phyloP scores from a whole-genome alignment of 495 filamentous ascomycete species.

The Oleoguttula mirabilis region DNA sequence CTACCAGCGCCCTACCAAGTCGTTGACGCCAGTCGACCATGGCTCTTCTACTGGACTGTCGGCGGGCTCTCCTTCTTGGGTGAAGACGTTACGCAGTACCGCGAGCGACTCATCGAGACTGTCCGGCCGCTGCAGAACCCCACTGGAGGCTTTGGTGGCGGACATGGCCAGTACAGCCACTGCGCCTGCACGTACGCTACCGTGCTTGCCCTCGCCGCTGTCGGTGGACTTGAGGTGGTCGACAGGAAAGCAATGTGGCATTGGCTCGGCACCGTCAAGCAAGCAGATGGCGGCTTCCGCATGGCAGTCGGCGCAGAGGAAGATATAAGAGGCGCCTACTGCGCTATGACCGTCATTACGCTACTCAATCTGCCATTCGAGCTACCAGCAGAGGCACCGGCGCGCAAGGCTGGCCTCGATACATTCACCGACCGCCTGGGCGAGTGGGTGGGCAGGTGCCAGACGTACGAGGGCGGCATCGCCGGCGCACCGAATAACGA shows the following conservation, averaged over 20 bases:
- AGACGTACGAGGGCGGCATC: constrained; percentile 90
- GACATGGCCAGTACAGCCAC: constrained; percentile 81
- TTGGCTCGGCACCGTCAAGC: constrained; percentile 77
- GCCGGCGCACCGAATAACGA: constrained; percentile 69
- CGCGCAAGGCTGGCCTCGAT: constrained; percentile 35
- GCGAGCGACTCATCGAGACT: constrained; percentile 56
- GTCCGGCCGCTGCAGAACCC: constrained; percentile 69
- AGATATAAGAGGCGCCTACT: constrained; percentile 88
- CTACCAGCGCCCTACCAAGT: constrained; percentile 55
- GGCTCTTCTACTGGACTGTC: constrained; percentile 88
- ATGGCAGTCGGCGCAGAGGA: constrained; percentile 74
- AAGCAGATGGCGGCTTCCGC: constrained; percentile 69
- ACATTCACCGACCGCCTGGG: constrained; percentile 55
- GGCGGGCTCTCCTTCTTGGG: constrained; percentile 60
- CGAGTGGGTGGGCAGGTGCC: constrained; percentile 78
- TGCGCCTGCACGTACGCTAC: constrained; percentile 78
- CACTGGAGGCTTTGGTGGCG: constrained; percentile 82
- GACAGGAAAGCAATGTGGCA: constrained; percentile 77
- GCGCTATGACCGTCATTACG: constrained; percentile 68
- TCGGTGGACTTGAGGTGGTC: constrained; percentile 62
- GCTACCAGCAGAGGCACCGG: constrained; percentile 50
- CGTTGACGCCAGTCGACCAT: constrained; percentile 75
- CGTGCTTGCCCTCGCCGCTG: constrained; percentile 61
- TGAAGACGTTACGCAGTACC: constrained; percentile 58
- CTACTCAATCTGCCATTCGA: constrained; percentile 72